Percentiles rank a stretch among this genome's conserved stretches.
Conservation (phyloP, 768 basidiomycete species). For the Kondoa subrosea region DNA sequence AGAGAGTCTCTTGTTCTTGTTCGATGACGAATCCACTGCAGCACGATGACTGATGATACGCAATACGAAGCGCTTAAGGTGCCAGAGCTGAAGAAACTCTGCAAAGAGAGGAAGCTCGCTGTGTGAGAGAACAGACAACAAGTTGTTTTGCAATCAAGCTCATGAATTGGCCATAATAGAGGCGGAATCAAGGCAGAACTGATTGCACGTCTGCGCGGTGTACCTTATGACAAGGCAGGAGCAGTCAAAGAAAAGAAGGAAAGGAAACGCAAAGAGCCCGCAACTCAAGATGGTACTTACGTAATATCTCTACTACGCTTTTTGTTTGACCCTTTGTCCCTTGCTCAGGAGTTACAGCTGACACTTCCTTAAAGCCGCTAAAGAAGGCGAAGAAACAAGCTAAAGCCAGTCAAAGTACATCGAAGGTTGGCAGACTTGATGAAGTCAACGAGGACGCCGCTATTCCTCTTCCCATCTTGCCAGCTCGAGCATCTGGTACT, state of each 20-base stretch:
- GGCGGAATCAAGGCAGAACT: neutral
- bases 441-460: no score
- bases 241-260: neutral
- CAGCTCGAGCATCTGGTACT: no score
- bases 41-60: no score
- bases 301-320: neutral
- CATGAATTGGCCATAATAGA: neutral
- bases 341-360: no score
- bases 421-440: no score
- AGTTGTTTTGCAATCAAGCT: neutral
- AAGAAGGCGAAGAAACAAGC: no score
- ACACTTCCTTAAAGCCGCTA: no score
- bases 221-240: neutral
- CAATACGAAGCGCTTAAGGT: neutral
- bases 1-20: neutral
- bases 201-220: neutral
- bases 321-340: no score
- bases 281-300: no score
- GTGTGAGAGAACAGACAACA: no score
- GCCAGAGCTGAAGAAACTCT: neutral
- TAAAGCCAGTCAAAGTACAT: no score
- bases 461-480: no score
- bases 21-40: neutral
- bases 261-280: neutral
- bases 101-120: neutral